Conservation (phyloP, 441 rosid species). For the Aquilaria agallochum region DNA sequence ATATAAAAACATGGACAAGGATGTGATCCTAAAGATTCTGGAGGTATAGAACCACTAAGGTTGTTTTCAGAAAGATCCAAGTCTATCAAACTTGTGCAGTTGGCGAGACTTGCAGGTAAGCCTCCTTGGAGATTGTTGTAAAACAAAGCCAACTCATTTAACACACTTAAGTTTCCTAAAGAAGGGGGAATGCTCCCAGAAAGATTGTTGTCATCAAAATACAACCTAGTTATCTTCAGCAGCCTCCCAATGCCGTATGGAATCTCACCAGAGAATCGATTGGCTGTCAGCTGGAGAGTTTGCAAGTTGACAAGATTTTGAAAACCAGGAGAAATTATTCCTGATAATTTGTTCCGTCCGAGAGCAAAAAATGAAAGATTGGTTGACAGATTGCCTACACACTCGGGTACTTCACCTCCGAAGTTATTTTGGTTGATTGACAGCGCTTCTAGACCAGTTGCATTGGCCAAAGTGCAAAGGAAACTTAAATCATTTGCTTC, state of each 20-base stretch:
- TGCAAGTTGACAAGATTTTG: slow-evolving; percentile 3
- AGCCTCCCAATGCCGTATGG: slow-evolving; percentile 8
- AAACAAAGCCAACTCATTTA: neutral
- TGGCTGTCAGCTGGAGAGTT: neutral
- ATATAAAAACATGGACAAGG: neutral
- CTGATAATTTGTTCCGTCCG: neutral
- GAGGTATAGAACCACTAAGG: slow-evolving; percentile 13
- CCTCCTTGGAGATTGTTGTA: slow-evolving; percentile 13
- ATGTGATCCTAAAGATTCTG: slow-evolving; percentile 5
- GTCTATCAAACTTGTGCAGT: neutral
- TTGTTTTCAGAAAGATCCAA: neutral
- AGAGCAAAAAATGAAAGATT: neutral
- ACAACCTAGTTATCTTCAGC: neutral
- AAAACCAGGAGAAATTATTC: slow-evolving; percentile 5
- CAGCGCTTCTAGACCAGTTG: neutral
- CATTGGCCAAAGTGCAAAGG: slow-evolving; percentile 20
- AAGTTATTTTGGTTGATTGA: neutral
- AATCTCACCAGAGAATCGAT: slow-evolving; percentile 1
- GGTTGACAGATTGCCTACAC: slow-evolving; percentile 18
- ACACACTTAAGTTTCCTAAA: slow-evolving; percentile 3
- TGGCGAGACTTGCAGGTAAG: slow-evolving; percentile 12
- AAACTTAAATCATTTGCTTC: slow-evolving; percentile 17
- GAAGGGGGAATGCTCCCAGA: slow-evolving; percentile 5
- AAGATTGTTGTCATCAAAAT: neutral
- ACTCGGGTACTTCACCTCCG: slow-evolving; percentile 20